Conservation (phyloP, 805 yeast species). For the Metschnikowia corniflorae region DNA sequence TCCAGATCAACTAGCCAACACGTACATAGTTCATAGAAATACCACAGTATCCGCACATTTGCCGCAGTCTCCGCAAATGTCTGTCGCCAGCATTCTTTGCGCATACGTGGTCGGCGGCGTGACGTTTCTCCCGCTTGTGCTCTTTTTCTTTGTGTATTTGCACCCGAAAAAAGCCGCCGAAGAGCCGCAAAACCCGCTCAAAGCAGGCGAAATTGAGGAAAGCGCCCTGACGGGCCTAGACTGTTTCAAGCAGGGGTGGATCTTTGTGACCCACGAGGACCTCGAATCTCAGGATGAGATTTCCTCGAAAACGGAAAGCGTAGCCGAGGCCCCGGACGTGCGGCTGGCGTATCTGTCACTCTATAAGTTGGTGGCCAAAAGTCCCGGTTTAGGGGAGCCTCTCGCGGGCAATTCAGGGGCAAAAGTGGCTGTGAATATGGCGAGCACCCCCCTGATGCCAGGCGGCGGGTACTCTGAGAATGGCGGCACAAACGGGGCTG, state of each 20-base stretch:
- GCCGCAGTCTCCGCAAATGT: slow-evolving; percentile 4
- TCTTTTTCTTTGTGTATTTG: slow-evolving; percentile 37
- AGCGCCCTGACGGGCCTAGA: slow-evolving; percentile 56
- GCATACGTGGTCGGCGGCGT: slow-evolving; percentile 75
- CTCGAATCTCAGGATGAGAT: slow-evolving; percentile 43
- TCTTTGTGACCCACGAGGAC: slow-evolving; percentile 78
- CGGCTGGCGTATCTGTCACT: slow-evolving; percentile 60
- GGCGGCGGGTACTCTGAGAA: slow-evolving; percentile 3
- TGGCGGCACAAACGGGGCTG: slow-evolving; percentile 2
- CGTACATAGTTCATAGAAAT: neutral
- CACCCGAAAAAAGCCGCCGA: slow-evolving; percentile 32
- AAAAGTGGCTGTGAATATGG: neutral
- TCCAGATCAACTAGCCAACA: neutral
- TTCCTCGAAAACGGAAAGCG: slow-evolving; percentile 42
- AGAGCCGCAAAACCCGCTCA: slow-evolving; percentile 29
- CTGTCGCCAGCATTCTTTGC: slow-evolving; percentile 26
- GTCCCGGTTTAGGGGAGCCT: neutral
- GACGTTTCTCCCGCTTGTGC: slow-evolving; percentile 65
- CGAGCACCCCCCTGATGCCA: neutral
- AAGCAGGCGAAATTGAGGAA: slow-evolving; percentile 66
- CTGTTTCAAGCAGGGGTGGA: slow-evolving; percentile 69
- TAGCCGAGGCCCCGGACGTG: slow-evolving; percentile 38
- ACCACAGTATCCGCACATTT: neutral
- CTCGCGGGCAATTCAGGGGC: neutral
- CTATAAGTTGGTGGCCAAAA: slow-evolving; percentile 45